These are phyloP conservation scores for Corynespora cassiicola DNA, from an alignment of 2,329 filamentous ascomycete species.

Conservation along the genomic window DNA sequence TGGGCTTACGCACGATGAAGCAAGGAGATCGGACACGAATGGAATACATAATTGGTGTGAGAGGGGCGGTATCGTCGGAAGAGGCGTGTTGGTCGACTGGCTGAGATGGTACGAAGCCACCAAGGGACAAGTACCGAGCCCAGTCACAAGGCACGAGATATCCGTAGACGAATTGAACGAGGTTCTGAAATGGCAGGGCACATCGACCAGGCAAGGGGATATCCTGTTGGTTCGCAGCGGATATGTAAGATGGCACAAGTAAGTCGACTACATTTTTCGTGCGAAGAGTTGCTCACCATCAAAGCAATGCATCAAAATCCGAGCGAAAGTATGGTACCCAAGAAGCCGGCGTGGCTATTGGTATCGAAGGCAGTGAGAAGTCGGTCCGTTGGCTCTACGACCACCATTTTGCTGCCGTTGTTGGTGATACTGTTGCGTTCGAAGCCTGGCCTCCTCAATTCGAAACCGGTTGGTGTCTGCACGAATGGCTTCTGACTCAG, in stretches of 20 bases:
- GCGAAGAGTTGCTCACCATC: constrained; percentile 1
- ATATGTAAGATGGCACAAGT: constrained; percentile 52
- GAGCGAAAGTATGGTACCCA: constrained; percentile 38
- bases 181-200: constrained; percentile 38
- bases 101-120: constrained; percentile 37
- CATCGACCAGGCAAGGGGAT: constrained; percentile 36
- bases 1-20: constrained; percentile 37
- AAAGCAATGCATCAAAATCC: constrained; percentile 28
- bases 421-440: constrained; percentile 49
- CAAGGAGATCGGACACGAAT: constrained; percentile 27
- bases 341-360: constrained; percentile 40
- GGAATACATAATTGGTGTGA: constrained; percentile 46
- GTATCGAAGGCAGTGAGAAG: constrained; percentile 39
- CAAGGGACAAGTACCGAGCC: constrained; percentile 32
- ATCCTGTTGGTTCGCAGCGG: constrained; percentile 50
- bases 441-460: constrained; percentile 44
- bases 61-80: constrained; percentile 41
- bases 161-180: constrained; percentile 34
- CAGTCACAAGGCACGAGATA: constrained; percentile 38
- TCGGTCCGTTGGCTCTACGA: constrained; percentile 47
- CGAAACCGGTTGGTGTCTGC: constrained; percentile 38
- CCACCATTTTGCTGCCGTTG: constrained; percentile 42
- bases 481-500: constrained; percentile 39
- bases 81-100: constrained; percentile 43
- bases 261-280: background rate